phyloP scores from a whole-genome alignment of 129 eudicot species.

The Glebionis coronaria region DNA sequence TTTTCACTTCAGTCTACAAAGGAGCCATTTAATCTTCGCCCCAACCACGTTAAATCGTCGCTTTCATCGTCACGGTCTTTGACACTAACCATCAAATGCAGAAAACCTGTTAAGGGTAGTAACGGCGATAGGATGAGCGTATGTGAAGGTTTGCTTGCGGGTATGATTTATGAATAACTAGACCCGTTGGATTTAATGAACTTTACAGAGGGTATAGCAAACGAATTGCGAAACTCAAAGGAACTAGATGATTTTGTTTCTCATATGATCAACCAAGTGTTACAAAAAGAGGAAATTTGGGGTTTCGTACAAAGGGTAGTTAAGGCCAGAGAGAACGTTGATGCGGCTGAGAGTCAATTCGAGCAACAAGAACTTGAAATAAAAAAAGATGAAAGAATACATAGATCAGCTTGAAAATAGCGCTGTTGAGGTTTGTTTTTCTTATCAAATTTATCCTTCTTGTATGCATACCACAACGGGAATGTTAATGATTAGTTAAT shows the following conservation, averaged over 20 bases:
- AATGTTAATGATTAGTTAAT: too few species aligned
- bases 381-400: conserved; percentile 14
- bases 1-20: not conserved
- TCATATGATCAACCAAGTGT: not conserved
- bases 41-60: not conserved
- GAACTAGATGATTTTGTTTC: not conserved
- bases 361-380: conserved; percentile 1
- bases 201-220: not conserved
- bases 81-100: conserved; percentile 2
- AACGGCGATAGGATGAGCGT: not conserved
- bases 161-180: not conserved
- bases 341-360: not conserved
- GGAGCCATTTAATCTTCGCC: not conserved
- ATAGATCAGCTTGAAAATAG: not conserved
- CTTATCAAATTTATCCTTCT: too few species aligned
- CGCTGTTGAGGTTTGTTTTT: not conserved
- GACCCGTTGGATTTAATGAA: not conserved
- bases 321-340: not conserved
- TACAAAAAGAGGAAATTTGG: too few species aligned
- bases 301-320: not conserved
- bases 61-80: not conserved
- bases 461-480: too few species aligned
- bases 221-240: not conserved
- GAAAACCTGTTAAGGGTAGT: not conserved
- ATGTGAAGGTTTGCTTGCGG: not conserved